Conservation (phyloP, 208 protist species). For the Angomonas deanei region DNA sequence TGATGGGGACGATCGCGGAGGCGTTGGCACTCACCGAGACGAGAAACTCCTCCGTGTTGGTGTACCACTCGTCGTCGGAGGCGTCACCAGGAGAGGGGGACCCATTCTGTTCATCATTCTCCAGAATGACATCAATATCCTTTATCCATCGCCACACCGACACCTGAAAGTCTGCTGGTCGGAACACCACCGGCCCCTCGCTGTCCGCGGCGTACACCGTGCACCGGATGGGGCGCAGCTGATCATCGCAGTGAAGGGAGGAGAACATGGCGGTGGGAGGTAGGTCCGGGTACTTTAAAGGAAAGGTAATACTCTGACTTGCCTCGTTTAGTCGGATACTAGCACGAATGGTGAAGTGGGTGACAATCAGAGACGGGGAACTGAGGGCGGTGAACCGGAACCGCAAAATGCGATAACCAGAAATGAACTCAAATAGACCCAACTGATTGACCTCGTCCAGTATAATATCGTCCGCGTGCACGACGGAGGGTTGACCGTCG, state of each 20-base stretch:
- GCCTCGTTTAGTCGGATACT: background rate
- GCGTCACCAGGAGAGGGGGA: background rate
- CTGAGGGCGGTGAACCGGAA: conserved; percentile 33
- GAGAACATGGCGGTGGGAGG: conserved; percentile 19
- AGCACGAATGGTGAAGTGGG: conserved; percentile 23
- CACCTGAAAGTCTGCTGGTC: conserved; percentile 25
- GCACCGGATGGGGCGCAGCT: conserved; percentile 26
- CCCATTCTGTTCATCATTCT: background rate
- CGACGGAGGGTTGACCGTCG: conserved; percentile 17
- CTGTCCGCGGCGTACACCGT: conserved; percentile 20
- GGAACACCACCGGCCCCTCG: conserved; percentile 27
- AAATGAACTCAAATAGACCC: conserved; percentile 32
- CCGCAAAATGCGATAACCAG: conserved; percentile 23
- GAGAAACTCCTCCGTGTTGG: background rate
- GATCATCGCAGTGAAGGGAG: conserved; percentile 21
- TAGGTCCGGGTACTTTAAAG: conserved; percentile 28
- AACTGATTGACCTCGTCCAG: conserved; percentile 28
- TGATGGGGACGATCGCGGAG: background rate
- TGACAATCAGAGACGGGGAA: conserved; percentile 6
- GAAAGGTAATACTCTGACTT: conserved; percentile 15
- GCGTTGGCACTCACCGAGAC: background rate
- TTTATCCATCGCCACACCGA: conserved; percentile 17
- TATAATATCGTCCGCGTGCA: conserved; percentile 26
- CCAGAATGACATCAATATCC: background rate
- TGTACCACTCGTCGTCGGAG: conserved; percentile 9